Base-by-base conservation (phyloP, 106 monocot species). In the Hemerocallis citrina region DNA sequence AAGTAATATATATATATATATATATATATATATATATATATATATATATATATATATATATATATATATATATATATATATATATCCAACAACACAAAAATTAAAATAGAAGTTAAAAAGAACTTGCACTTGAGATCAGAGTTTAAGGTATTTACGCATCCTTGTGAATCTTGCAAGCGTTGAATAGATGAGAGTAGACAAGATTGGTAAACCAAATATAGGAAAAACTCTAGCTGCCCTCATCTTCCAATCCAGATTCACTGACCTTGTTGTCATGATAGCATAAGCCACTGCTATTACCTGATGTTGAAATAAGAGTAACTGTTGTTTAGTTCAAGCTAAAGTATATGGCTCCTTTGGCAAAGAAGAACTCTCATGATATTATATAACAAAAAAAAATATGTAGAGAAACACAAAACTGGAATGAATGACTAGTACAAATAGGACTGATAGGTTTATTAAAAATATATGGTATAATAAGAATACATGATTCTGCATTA, bases 61-160 rank as follows among this genome's bases (percentile, higher is more conserved):
- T 24, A 14, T 24, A 24, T 49, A 24, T 8, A 49, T 5, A 49
- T 0, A 25, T 24, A 0, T 3, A 4, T 19, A 20, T n/a, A n/a
- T n/a, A 3, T 4, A 21, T 46, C 46, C 6, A 11, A 1, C 25
- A 24, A 24, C 3, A n/a, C n/a, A 52, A 52, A 28, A 52, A 34
- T 35, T 15, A 16, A 35, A 35, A 2, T 19, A 7, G 12, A 38
- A 39, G 25, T 12, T 59, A 11, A 38, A 38, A 17, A 23, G 32
- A 7, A 48, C 6, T 13, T 16, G 24, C 14, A 37, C 16, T 40
- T 35, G 24, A 24, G 52, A 31, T 27, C 29, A 73, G 62, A 67
- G 67, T 75, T 35, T 14, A 46, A 50, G 74, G 66, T 65, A 75
- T 48, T 89, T 80, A 84, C 89, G 47, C 66, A 89, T 80, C 49